phyloP scores from a whole-genome alignment of 129 eudicot genomes.

The Ambrosia artemisiifolia region DNA sequence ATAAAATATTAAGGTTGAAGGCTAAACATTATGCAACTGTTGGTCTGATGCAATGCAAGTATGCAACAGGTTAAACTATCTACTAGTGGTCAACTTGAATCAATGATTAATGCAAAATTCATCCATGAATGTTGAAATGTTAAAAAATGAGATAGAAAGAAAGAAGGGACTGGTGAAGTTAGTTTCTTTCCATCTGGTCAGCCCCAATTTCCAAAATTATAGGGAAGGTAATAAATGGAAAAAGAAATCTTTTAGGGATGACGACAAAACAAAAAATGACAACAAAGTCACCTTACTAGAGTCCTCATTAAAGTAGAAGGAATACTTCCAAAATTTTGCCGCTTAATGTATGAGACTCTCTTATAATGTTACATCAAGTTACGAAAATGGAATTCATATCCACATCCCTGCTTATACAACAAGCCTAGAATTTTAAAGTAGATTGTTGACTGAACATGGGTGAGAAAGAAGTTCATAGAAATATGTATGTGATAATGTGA shows the following conservation, averaged over 20 bases:
- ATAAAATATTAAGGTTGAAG: neutral
- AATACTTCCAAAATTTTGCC: neutral
- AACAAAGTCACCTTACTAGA: neutral
- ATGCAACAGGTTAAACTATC: neutral
- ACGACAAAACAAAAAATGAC: neutral
- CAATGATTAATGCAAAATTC: neutral
- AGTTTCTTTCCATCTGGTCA: neutral
- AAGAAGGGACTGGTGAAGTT: neutral
- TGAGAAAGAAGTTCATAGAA: no score
- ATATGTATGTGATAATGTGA: no score
- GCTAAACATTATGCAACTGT: neutral
- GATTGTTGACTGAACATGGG: no score
- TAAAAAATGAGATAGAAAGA: neutral
- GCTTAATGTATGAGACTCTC: neutral
- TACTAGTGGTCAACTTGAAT: neutral
- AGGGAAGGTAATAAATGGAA: neutral
- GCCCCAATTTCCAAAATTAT: neutral
- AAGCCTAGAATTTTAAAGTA: neutral
- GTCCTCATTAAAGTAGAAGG: neutral
- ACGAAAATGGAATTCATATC: neutral
- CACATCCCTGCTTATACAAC: neutral
- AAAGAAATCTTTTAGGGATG: neutral
- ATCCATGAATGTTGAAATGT: neutral
- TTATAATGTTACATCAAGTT: neutral
- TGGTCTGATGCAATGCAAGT: neutral